Conservation (phyloP, 1,284 basidiomycete genomes). For the Gymnopus androsaceus region DNA sequence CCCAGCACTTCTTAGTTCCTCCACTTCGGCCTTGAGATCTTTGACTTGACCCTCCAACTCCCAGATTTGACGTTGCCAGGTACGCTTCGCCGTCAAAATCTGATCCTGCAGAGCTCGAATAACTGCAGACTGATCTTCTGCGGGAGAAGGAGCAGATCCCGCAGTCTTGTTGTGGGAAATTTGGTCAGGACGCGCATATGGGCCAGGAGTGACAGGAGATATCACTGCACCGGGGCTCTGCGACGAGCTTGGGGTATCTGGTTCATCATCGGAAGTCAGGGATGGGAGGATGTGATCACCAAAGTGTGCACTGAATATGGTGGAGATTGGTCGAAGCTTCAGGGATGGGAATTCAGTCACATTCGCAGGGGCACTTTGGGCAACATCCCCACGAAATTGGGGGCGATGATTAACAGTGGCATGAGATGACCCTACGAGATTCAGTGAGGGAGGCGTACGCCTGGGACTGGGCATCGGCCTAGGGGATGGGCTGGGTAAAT, state of each 20-base stretch:
- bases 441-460: conserved; percentile 41
- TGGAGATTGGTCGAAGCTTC: conserved; percentile 74
- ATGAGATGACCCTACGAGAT: conserved; percentile 39
- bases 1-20: conserved; percentile 48
- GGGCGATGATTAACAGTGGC: conserved; percentile 18
- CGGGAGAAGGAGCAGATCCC: conserved; percentile 25
- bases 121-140: conserved; percentile 48
- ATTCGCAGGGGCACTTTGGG: conserved; percentile 66
- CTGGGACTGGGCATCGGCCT: conserved; percentile 29
- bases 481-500: background rate
- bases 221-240: conserved; percentile 44
- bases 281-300: conserved; percentile 56
- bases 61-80: conserved; percentile 72
- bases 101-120: conserved; percentile 64
- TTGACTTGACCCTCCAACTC: conserved; percentile 74
- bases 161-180: conserved; percentile 35
- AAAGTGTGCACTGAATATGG: conserved; percentile 73
- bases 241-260: conserved; percentile 48
- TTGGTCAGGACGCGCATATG: conserved; percentile 29
- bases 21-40: conserved; percentile 68
- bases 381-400: conserved; percentile 24
- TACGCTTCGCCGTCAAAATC: conserved; percentile 55
- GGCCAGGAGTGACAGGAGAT: conserved; percentile 57
- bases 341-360: conserved; percentile 64
- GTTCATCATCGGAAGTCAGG: conserved; percentile 42